Evolutionary conservation across 768 basidiomycete species (phyloP).

Genomic region (Kwoniella dendrophila): DNA sequence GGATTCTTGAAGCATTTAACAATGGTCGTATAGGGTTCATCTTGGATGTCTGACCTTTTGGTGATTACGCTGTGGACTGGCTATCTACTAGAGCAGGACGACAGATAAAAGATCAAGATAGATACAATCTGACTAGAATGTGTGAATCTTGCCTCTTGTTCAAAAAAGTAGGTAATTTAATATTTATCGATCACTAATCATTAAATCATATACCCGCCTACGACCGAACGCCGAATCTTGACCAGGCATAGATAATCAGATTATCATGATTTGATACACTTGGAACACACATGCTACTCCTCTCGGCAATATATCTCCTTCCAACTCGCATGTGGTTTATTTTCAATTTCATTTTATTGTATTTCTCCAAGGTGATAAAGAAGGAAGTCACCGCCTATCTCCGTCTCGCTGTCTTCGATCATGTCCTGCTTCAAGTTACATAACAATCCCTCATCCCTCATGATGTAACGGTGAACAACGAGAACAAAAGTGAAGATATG

Average conservation of each 20-base stretch:
- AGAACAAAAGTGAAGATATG: not conserved
- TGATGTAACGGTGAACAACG: not conserved
- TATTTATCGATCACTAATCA: no score
- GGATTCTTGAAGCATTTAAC: conserved; percentile 11
- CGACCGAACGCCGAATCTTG: not conserved
- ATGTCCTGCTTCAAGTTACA: no score
- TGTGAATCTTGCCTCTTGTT: no score
- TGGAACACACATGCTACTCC: conserved; percentile 3
- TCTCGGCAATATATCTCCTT: not conserved
- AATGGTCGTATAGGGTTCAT: conserved; percentile 36
- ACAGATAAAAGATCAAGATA: no score
- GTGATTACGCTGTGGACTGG: no score
- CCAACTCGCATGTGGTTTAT: not conserved
- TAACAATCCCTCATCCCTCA: no score
- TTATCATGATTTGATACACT: not conserved
- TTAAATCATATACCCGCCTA: not conserved
- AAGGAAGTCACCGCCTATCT: not conserved
- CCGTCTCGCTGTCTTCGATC: not conserved
- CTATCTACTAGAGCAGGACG: no score
- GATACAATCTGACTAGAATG: no score
- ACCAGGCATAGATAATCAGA: not conserved
- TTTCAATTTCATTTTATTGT: conserved; percentile 1
- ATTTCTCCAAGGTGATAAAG: not conserved
- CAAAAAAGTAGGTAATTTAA: no score
- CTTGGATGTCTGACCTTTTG: no score